Evolutionary conservation across 2,329 filamentous ascomycete genomes (phyloP).

Genomic region (Colletotrichum sp.): DNA sequence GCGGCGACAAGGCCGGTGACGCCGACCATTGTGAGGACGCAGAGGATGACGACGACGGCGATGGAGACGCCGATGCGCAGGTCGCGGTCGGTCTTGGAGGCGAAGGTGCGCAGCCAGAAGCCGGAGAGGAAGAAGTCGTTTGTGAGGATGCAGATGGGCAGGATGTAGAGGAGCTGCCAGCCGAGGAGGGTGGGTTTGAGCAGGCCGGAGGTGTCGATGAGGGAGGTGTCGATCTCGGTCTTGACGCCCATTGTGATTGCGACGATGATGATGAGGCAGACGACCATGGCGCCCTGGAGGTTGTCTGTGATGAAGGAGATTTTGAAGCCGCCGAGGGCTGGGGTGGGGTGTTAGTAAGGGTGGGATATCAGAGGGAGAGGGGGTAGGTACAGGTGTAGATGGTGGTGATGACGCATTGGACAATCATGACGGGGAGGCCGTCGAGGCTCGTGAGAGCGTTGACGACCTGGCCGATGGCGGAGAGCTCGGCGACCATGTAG

Average conservation of each 20-base stretch:
- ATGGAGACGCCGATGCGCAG: slow-evolving; percentile 77
- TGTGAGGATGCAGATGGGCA: slow-evolving; percentile 80
- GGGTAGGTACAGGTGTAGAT: slow-evolving; percentile 75
- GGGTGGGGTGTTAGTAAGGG: no score
- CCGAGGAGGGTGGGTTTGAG: slow-evolving; percentile 74
- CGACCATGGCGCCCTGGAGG: slow-evolving; percentile 79
- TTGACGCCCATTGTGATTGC: slow-evolving; percentile 79
- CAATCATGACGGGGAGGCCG: slow-evolving; percentile 76
- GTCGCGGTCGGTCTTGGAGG: slow-evolving; percentile 79
- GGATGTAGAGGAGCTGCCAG: slow-evolving; percentile 86
- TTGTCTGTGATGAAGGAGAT: slow-evolving; percentile 87
- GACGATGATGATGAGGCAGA: slow-evolving; percentile 76
- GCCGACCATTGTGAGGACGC: slow-evolving; percentile 76
- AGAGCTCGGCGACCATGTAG: slow-evolving; percentile 87
- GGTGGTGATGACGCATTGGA: slow-evolving; percentile 78
- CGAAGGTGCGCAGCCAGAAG: slow-evolving; percentile 86
- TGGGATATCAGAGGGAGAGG: no score
- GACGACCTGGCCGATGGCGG: slow-evolving; percentile 80
- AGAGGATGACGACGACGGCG: slow-evolving; percentile 67
- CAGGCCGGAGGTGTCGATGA: slow-evolving; percentile 73
- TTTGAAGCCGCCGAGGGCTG: slow-evolving; percentile 72
- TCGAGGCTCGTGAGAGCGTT: slow-evolving; percentile 76
- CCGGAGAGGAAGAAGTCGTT: slow-evolving; percentile 88
- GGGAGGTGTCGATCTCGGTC: slow-evolving; percentile 71
- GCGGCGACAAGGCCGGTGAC: slow-evolving; percentile 75